These are phyloP conservation scores for Rhizopogon vulgaris DNA, from an alignment of 768 basidiomycete genomes.

Conservation along the genomic window DNA sequence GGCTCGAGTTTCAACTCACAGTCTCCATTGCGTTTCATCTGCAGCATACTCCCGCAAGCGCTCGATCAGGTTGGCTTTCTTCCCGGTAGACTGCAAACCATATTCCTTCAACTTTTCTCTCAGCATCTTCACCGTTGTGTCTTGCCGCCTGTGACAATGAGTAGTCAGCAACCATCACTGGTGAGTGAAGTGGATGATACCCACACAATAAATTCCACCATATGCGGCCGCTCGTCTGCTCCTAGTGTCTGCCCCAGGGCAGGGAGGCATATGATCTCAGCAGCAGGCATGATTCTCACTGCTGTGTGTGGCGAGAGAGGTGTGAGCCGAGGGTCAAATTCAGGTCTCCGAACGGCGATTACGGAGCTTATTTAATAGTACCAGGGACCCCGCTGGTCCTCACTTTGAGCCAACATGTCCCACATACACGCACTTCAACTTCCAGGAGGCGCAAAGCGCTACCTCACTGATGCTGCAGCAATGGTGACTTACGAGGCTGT, in stretches of 20 bases:
- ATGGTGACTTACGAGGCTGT: not conserved
- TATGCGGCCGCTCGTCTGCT: not conserved
- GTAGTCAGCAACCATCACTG: not conserved
- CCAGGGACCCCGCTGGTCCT: too few relatives aligned
- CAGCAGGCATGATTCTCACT: not conserved
- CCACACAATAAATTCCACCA: not conserved
- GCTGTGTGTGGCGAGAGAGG: not conserved
- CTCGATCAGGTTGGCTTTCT: not conserved
- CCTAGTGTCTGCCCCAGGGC: not conserved
- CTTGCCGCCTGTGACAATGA: not conserved
- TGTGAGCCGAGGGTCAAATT: not conserved
- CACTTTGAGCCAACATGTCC: not conserved
- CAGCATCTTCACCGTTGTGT: not conserved
- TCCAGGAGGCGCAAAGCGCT: not conserved
- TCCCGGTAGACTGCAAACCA: not conserved
- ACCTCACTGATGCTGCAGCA: not conserved
- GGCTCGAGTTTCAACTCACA: too few relatives aligned
- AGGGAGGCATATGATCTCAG: not conserved
- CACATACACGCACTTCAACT: not conserved
- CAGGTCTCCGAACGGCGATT: too few relatives aligned
- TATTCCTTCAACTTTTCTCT: not conserved
- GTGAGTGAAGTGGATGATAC: not conserved
- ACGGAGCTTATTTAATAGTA: not conserved
- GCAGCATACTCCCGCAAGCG: not conserved
- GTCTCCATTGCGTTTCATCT: not conserved